Evolutionary conservation across 1,284 basidiomycete species (phyloP).

Genomic region (Cryptococcus floricola): DNA sequence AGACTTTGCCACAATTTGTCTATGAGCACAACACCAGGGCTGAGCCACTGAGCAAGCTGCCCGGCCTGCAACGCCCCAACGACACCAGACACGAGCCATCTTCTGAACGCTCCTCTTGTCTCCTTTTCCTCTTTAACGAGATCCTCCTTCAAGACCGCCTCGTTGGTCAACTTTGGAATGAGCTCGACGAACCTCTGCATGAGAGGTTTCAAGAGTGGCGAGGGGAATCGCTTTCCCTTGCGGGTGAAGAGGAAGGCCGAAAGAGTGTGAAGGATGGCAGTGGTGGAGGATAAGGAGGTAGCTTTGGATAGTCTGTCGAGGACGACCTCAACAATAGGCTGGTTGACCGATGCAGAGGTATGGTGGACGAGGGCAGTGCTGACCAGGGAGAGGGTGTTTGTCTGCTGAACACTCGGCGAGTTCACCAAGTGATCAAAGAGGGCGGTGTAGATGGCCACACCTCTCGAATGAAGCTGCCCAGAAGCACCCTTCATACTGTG

Average conservation of each 20-base stretch:
- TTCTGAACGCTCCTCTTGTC: constrained; percentile 20
- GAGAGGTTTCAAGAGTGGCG: constrained; percentile 50
- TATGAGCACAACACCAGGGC: constrained; percentile 45
- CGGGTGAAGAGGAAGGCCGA: constrained; percentile 52
- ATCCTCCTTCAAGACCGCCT: constrained; percentile 7
- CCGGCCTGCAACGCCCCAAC: constrained; percentile 40
- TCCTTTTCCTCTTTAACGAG: constrained; percentile 1
- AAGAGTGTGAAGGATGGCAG: constrained; percentile 30
- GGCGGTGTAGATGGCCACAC: constrained; percentile 60
- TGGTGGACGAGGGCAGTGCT: constrained; percentile 77
- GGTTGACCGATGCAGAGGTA: constrained; percentile 62
- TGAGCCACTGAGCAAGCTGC: constrained; percentile 48
- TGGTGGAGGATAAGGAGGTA: constrained; percentile 8
- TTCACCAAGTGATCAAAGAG: constrained; percentile 46
- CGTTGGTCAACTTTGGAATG: constrained; percentile 10
- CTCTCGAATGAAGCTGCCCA: constrained; percentile 71
- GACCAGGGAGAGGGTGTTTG: constrained; percentile 50
- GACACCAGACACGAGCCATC: constrained; percentile 27
- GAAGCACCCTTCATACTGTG: constrained; percentile 54
- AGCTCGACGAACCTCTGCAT: constrained; percentile 35
- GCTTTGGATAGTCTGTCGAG: constrained; percentile 19
- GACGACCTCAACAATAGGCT: constrained; percentile 56
- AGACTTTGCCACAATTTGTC: constrained; percentile 41
- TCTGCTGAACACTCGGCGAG: constrained; percentile 36
- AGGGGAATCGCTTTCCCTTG: constrained; percentile 52